Evolutionary conservation across 2,329 filamentous ascomycete species (phyloP).

Genomic region (Diplodia corticola): DNA sequence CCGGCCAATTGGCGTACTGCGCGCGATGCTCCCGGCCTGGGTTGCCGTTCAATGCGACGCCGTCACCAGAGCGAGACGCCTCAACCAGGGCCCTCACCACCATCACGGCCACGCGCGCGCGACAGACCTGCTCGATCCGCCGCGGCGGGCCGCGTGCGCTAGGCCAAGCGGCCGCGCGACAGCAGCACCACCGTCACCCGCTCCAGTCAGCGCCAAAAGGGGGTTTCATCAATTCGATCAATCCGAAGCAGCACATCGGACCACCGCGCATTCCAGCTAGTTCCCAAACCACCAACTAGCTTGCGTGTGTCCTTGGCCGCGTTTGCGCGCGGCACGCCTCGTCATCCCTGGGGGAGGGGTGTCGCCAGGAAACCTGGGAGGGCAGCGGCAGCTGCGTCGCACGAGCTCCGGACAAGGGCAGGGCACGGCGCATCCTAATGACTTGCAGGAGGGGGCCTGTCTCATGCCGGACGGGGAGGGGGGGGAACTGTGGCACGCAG

Average conservation of each 20-base stretch:
- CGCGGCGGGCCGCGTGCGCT: background rate
- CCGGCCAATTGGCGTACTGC: background rate
- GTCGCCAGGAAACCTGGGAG: slow-evolving; percentile 13
- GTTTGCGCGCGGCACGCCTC: slow-evolving; percentile 19
- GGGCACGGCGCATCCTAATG: slow-evolving; percentile 22
- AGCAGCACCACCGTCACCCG: background rate
- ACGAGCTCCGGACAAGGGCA: slow-evolving; percentile 18
- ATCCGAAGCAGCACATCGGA: slow-evolving; percentile 20
- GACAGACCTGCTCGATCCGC: slow-evolving; percentile 7
- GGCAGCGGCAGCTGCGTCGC: slow-evolving; percentile 6
- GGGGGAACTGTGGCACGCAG: background rate
- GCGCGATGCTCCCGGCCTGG: background rate
- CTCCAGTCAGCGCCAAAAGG: slow-evolving; percentile 4
- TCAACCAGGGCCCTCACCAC: background rate
- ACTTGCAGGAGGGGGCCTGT: slow-evolving; percentile 20
- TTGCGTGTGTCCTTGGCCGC: slow-evolving; percentile 16
- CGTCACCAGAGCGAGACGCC: background rate
- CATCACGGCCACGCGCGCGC: background rate
- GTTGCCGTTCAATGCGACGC: slow-evolving; percentile 1
- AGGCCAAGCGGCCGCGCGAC: background rate
- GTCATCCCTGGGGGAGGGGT: slow-evolving; percentile 14
- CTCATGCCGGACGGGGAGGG: slow-evolving; percentile 5
- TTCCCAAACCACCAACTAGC: slow-evolving; percentile 8
- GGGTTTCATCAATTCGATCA: slow-evolving; percentile 16
- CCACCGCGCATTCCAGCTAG: slow-evolving; percentile 21